Evolutionary conservation across 2,329 filamentous ascomycete species (phyloP).

Genomic region (Beauveria asiatica): DNA sequence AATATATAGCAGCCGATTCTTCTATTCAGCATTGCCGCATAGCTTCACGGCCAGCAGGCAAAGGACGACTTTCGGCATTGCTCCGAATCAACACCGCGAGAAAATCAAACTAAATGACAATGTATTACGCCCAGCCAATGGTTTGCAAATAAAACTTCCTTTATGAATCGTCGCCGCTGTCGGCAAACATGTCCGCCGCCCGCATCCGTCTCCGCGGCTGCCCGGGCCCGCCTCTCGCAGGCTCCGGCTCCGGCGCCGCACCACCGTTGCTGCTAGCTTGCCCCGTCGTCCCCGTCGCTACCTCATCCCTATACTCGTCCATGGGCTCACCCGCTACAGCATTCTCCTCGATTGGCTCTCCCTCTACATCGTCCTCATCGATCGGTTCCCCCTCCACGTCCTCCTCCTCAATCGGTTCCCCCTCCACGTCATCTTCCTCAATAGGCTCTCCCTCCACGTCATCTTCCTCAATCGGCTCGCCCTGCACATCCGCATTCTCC

Average conservation of each 20-base stretch:
- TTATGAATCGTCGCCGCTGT: slow-evolving; percentile 47
- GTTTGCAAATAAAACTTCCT: background rate
- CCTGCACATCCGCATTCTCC: slow-evolving; percentile 40
- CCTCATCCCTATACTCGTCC: slow-evolving; percentile 30
- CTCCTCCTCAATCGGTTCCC: slow-evolving; percentile 35
- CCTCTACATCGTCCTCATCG: slow-evolving; percentile 38
- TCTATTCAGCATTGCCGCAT: background rate
- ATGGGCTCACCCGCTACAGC: slow-evolving; percentile 31
- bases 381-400: slow-evolving; percentile 31
- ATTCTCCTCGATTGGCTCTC: slow-evolving; percentile 32
- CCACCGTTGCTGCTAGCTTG: slow-evolving; percentile 23
- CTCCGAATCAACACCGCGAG: background rate
- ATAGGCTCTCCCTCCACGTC: slow-evolving; percentile 37
- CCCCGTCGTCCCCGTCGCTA: slow-evolving; percentile 18
- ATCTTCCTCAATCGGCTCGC: slow-evolving; percentile 37
- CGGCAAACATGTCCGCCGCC: slow-evolving; percentile 82
- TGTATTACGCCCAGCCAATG: background rate
- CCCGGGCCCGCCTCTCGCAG: slow-evolving; percentile 14
- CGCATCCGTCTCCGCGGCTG: slow-evolving; percentile 55
- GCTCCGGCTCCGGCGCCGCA: slow-evolving; percentile 16
- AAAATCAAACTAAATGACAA: background rate
- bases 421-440: slow-evolving; percentile 40
- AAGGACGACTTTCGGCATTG: background rate
- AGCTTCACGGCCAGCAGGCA: background rate
- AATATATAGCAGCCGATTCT: background rate